Percentiles rank a stretch among this genome's conserved stretches.
phyloP scores from a whole-genome alignment of 495 filamentous ascomycete species.

The Beverwykella pulmonaria region DNA sequence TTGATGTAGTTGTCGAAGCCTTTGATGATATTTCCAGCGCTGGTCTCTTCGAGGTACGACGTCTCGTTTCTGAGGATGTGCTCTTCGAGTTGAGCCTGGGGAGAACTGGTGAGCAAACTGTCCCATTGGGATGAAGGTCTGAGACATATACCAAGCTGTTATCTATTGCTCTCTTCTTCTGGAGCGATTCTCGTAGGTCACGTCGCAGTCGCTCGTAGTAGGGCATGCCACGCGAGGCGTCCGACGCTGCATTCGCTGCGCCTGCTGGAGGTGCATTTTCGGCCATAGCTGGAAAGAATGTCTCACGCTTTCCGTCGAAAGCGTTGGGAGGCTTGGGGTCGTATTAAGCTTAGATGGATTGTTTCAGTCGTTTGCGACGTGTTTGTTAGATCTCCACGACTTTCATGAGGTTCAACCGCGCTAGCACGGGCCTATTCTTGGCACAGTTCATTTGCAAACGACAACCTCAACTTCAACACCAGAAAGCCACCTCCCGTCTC shows the following conservation, averaged over 20 bases:
- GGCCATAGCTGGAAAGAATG: constrained; percentile 25
- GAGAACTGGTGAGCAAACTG: constrained; percentile 3
- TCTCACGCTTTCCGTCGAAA: not conserved
- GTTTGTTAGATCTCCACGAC: not conserved
- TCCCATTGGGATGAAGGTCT: not conserved
- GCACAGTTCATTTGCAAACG: not conserved
- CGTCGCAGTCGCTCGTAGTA: constrained; percentile 75
- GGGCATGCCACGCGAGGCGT: constrained; percentile 52
- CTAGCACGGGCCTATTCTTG: not conserved
- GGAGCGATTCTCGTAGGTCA: constrained; percentile 67
- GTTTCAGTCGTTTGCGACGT: constrained; percentile 7
- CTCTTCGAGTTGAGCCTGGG: constrained; percentile 70
- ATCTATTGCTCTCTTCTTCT: constrained; percentile 68
- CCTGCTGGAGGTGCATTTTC: constrained; percentile 49
- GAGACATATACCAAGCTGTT: constrained; percentile 60
- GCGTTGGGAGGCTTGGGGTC: not conserved
- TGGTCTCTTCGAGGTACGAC: constrained; percentile 82
- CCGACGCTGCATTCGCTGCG: constrained; percentile 16
- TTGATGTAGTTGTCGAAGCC: constrained; percentile 99
- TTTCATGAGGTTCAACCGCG: not conserved
- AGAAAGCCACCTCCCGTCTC: not conserved
- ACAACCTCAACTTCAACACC: constrained; percentile 1
- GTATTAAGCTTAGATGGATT: too few species aligned
- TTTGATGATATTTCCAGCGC: constrained; percentile 92
- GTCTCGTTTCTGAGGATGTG: constrained; percentile 82